Evolutionary conservation across 164 flowering plant species (phyloP).

Genomic region (Magnolia sinica): DNA sequence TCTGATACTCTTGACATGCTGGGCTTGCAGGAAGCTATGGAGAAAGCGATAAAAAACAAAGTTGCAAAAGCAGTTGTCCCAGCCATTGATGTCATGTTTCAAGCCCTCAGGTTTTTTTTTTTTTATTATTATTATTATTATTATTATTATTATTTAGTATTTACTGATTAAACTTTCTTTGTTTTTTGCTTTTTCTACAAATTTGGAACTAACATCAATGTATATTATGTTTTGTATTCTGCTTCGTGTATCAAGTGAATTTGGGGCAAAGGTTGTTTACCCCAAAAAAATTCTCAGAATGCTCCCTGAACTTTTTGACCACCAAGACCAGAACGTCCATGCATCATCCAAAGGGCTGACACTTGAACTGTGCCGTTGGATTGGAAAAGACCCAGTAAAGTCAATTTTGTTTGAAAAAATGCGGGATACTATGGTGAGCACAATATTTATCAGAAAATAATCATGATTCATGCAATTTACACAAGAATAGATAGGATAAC

Average conservation of each 20-base stretch:
- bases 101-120: slow-evolving; percentile 72
- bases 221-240: background rate
- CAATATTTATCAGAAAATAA: background rate
- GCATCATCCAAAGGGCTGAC: slow-evolving; percentile 96
- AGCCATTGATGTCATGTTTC: slow-evolving; percentile 99
- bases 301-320: slow-evolving; percentile 99
- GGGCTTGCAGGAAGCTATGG: slow-evolving; percentile 83
- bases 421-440: slow-evolving; percentile 93
- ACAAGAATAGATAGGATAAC: background rate
- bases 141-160: background rate
- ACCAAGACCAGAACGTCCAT: slow-evolving; percentile 99
- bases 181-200: background rate
- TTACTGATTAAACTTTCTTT: background rate
- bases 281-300: slow-evolving; percentile 93
- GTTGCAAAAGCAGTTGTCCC: slow-evolving; percentile 99
- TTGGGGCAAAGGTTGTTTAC: slow-evolving; percentile 89
- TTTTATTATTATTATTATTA: background rate
- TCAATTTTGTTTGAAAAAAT: slow-evolving; percentile 94
- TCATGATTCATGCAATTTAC: background rate
- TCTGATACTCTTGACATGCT: background rate
- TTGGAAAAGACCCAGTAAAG: slow-evolving; percentile 96
- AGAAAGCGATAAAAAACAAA: slow-evolving; percentile 94
- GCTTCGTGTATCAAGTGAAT: slow-evolving; percentile 55
- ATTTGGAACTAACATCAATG: background rate
- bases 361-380: slow-evolving; percentile 98